Evolutionary conservation across 768 basidiomycete genomes (phyloP), one percentile per base, ranked within the genome.

Genomic region (Trametes sanguinea): DNA sequence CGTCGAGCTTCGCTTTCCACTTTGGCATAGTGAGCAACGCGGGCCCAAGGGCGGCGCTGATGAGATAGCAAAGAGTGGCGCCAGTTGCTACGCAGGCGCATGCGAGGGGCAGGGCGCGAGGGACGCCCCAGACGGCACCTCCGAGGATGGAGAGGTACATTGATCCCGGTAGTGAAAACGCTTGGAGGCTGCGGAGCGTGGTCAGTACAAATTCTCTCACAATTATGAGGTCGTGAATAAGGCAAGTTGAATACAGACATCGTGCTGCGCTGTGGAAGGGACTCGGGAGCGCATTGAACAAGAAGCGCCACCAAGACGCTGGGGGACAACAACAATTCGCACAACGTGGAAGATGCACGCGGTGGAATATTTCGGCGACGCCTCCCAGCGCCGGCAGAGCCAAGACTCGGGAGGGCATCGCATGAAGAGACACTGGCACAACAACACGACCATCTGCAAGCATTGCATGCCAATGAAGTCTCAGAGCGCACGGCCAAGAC

Each of bases 91-190:
- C 92, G 73, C 94, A 96, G 65, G 88, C 83, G 68, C 95, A 98
- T 9, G 90, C 90, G n/a, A 98, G 83, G 4, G 92, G 89, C 4
- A 98, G 81, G 0, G 95, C 95, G 10, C 86, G 77, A 2, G 91
- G 76, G 32, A 96, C 88, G 42, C 95, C 95, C 88, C 94, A 98
- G 3, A 97, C 90, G 0, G 96, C 96, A 37, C 96, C 96, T 17
- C 92, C 95, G 11, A 98, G 86, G 69, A 98, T 97, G 55, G 94
- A 94, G 51, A 98, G 85, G 72, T 98, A 98, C 95, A 98, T 96
- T 45, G 94, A 96, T 1, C 95, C 95, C 0, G 96, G 95, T 13
- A 98, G 82, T 6, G 95, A 95, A 76, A 98, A 98, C 0, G 94
- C 94, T 80, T 98, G 95, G 6, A 98, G 81, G 76, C 95, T 96